Conservation (phyloP, 192 early-diverging fungal species). For the Gaertneriomyces semiglobifer region DNA sequence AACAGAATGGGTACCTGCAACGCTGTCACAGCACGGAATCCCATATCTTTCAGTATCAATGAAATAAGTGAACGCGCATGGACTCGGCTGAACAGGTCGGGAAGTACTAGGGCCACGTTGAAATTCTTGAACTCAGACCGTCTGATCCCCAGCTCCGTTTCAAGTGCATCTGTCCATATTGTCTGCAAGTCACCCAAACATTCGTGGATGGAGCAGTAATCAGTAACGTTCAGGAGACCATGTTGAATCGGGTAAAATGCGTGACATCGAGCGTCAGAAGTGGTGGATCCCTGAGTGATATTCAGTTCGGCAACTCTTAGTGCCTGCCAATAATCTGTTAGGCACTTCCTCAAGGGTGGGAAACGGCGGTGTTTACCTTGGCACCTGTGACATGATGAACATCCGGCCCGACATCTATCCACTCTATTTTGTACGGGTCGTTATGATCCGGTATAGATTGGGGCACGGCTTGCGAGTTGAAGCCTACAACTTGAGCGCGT, state of each 20-base stretch:
- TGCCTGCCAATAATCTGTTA: conserved; percentile 1
- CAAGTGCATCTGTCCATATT: conserved; percentile 74
- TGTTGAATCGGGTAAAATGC: conserved; percentile 75
- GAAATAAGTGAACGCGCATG: conserved; percentile 62
- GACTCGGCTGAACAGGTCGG: conserved; percentile 66
- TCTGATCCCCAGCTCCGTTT: conserved; percentile 65
- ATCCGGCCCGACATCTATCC: conserved; percentile 56
- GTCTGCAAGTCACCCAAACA: conserved; percentile 72
- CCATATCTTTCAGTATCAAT: conserved; percentile 72
- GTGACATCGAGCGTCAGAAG: neutral
- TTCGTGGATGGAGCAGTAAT: conserved; percentile 65
- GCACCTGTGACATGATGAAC: conserved; percentile 56
- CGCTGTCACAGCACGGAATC: conserved; percentile 68
- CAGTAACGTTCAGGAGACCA: conserved; percentile 71
- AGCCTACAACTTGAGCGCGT: conserved; percentile 64
- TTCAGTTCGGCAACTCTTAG: conserved; percentile 16
- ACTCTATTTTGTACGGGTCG: conserved; percentile 87
- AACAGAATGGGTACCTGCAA: conserved; percentile 44
- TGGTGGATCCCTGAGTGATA: neutral
- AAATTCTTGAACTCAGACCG: conserved; percentile 54
- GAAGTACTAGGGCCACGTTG: conserved; percentile 76
- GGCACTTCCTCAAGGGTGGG: no score
- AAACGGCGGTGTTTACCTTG: conserved; percentile 45
- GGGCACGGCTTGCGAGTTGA: conserved; percentile 61
- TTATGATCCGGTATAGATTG: conserved; percentile 83